Percentiles rank a stretch among this genome's conserved stretches.
These are phyloP conservation scores for Apiotrichum veenhuisii DNA, from an alignment of 1,284 basidiomycete genomes.

Conservation along the genomic window DNA sequence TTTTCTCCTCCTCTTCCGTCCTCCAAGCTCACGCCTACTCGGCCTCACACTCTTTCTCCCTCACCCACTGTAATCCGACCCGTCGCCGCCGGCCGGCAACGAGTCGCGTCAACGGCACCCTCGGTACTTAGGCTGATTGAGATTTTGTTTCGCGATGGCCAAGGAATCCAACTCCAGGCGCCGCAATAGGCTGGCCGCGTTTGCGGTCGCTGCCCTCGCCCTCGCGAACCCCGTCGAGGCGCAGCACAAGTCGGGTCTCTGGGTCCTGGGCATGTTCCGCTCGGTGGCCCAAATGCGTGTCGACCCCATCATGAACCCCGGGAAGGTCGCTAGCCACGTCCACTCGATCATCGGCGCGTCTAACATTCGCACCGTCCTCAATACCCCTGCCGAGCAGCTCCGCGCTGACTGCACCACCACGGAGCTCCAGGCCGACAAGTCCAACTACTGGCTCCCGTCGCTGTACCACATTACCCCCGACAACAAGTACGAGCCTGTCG, in stretches of 20 bases:
- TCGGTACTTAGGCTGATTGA: too few species aligned
- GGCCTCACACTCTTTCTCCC: too few species aligned
- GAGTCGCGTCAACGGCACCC: too few species aligned
- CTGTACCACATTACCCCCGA: slow-evolving; percentile 48
- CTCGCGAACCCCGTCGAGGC: background rate
- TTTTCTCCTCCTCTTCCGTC: too few species aligned
- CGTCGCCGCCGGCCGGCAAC: background rate
- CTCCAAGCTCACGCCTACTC: too few species aligned
- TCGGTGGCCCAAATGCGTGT: slow-evolving; percentile 18
- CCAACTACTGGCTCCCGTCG: slow-evolving; percentile 52
- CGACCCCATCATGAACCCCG: slow-evolving; percentile 48
- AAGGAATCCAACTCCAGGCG: background rate
- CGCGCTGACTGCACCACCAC: slow-evolving; percentile 32
- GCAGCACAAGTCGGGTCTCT: background rate
- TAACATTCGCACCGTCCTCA: slow-evolving; percentile 29
- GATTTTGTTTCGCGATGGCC: background rate
- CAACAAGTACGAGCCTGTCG: slow-evolving; percentile 27
- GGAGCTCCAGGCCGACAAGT: slow-evolving; percentile 47
- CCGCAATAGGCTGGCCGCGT: background rate
- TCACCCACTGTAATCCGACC: too few species aligned
- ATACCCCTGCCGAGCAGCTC: slow-evolving; percentile 25
- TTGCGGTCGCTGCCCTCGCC: background rate
- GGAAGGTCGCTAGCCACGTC: slow-evolving; percentile 39
- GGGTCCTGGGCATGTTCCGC: background rate
- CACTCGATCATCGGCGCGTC: slow-evolving; percentile 48